Evolutionary conservation across 306 rosid species (phyloP).

Genomic region (Cicer cuneatum): DNA sequence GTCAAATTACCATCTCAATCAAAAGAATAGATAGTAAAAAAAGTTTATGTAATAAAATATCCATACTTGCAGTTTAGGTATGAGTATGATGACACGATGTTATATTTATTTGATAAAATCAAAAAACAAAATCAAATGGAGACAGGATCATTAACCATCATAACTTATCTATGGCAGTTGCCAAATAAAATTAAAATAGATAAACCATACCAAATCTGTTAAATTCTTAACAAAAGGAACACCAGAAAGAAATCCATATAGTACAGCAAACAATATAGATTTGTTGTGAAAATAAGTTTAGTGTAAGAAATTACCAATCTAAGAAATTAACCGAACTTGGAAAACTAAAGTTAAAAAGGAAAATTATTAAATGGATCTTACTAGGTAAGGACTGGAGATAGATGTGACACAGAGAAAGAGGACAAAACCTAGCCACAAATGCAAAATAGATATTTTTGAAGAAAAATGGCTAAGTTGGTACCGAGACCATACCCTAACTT

Average conservation of each 20-base stretch:
- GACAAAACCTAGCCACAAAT: background rate
- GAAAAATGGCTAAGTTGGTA: background rate
- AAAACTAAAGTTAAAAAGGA: background rate
- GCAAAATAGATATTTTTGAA: background rate
- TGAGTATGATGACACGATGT: background rate
- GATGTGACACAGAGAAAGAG: background rate
- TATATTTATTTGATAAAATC: conserved; percentile 11
- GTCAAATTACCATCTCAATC: conserved; percentile 34
- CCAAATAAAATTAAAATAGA: conserved; percentile 15
- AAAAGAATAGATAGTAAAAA: conserved; percentile 7
- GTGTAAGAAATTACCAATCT: background rate
- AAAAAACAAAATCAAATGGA: conserved; percentile 13
- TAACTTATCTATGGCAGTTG: conserved; percentile 21
- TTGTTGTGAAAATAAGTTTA: background rate
- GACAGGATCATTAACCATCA: conserved; percentile 10
- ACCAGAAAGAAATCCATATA: background rate
- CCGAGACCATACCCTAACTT: background rate
- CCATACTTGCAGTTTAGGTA: background rate
- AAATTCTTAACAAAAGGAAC: conserved; percentile 13
- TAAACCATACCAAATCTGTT: conserved; percentile 12
- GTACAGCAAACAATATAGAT: background rate
- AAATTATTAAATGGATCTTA: conserved; percentile 8
- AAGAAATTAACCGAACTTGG: background rate
- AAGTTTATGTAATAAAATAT: background rate
- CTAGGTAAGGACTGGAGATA: background rate